phyloP scores from a whole-genome alignment of 2,329 filamentous ascomycete genomes.

The Trichocomaceae sp. region DNA sequence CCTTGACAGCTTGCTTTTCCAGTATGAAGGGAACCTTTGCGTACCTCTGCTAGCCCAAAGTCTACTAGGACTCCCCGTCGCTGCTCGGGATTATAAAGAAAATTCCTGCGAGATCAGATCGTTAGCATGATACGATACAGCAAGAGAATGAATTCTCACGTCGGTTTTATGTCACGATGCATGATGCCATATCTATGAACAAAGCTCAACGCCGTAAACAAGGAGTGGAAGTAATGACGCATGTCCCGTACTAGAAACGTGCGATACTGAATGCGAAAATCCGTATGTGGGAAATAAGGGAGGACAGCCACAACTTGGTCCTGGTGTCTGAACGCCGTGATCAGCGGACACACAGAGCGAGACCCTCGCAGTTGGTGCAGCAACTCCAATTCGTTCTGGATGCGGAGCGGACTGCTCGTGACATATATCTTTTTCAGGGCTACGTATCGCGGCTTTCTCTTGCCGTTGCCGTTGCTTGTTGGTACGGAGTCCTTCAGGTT shows the following conservation, averaged over 20 bases:
- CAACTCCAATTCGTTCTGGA: conserved; percentile 92
- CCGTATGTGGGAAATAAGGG: conserved; percentile 90
- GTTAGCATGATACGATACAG: neutral
- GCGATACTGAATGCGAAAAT: conserved; percentile 87
- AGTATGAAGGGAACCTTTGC: neutral
- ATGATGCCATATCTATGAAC: conserved; percentile 82
- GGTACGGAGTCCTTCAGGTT: conserved; percentile 27
- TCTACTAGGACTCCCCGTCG: conserved; percentile 91
- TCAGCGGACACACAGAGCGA: conserved; percentile 82
- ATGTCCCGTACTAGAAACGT: conserved; percentile 82
- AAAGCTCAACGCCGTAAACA: conserved; percentile 76
- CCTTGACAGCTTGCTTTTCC: neutral
- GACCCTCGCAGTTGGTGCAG: conserved; percentile 80
- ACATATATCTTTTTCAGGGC: conserved; percentile 99
- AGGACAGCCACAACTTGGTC: conserved; percentile 94
- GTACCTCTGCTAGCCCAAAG: conserved; percentile 84
- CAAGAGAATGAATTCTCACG: conserved; percentile 37
- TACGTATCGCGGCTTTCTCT: conserved; percentile 61
- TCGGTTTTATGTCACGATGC: conserved; percentile 94
- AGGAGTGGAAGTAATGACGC: conserved; percentile 77
- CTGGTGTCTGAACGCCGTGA: conserved; percentile 90
- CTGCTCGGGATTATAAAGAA: conserved; percentile 73
- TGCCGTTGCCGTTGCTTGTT: conserved; percentile 37
- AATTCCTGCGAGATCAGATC: conserved; percentile 57
- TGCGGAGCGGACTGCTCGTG: conserved; percentile 86